These are phyloP conservation scores for Leccinum boreale DNA, from an alignment of 768 basidiomycete genomes.

Conservation along the genomic window DNA sequence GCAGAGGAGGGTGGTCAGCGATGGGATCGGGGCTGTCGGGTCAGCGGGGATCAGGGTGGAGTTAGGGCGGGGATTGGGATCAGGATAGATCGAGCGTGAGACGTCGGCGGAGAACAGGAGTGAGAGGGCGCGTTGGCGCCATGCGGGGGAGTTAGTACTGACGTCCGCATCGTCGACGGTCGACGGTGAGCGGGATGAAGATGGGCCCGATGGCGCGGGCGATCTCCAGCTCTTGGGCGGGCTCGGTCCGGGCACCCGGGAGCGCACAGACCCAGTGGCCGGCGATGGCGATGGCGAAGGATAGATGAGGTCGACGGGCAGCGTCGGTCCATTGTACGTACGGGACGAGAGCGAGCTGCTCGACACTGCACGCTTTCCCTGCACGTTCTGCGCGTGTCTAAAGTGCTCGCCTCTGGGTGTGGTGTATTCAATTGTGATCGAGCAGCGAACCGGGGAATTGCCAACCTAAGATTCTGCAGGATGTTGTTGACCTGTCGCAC, in stretches of 20 bases:
- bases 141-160: slow-evolving; percentile 30
- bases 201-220: slow-evolving; percentile 18
- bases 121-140: slow-evolving; percentile 57
- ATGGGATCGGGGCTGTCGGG: slow-evolving; percentile 37
- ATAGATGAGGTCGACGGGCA: slow-evolving; percentile 43
- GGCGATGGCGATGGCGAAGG: slow-evolving; percentile 13
- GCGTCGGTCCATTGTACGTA: slow-evolving; percentile 41
- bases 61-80: slow-evolving; percentile 7
- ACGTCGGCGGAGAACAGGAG: slow-evolving; percentile 38
- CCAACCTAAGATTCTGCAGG: slow-evolving; percentile 28
- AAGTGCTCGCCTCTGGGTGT: slow-evolving; percentile 65
- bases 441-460: neutral
- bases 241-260: slow-evolving; percentile 42
- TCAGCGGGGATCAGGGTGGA: slow-evolving; percentile 1
- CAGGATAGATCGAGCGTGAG: slow-evolving; percentile 14
- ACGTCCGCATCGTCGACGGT: slow-evolving; percentile 6
- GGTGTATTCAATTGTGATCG: neutral
- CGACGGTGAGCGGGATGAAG: neutral
- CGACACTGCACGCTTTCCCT: slow-evolving; percentile 18
- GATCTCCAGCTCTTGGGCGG: slow-evolving; percentile 60
- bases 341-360: slow-evolving; percentile 18
- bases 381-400: slow-evolving; percentile 57
- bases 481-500: slow-evolving; percentile 28
- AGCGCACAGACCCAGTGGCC: neutral
- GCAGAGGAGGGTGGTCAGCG: slow-evolving; percentile 55